Percentiles rank a stretch among this genome's conserved stretches.
phyloP scores from a whole-genome alignment of 176 grass and related monocot species.

The Phragmites australis region DNA sequence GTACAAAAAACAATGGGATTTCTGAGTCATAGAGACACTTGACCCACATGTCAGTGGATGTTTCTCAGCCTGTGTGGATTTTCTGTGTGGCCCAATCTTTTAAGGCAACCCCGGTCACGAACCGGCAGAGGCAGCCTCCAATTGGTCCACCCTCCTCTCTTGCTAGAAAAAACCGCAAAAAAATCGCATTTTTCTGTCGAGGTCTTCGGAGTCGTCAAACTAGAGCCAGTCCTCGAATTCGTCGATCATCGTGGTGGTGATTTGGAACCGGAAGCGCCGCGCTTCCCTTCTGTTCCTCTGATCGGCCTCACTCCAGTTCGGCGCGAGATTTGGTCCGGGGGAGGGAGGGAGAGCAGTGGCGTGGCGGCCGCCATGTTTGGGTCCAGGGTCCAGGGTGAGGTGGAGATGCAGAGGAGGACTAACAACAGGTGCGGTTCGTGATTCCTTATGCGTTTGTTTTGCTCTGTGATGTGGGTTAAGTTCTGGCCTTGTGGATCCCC shows the following conservation, averaged over 20 bases:
- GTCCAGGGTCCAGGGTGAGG: constrained; percentile 67
- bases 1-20: neutral
- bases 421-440: constrained; percentile 42
- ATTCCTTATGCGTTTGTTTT: neutral
- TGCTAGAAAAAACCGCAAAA: neutral
- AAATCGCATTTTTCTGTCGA: neutral
- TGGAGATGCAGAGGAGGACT: constrained; percentile 80
- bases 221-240: too few species aligned
- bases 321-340: constrained; percentile 33
- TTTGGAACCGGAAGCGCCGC: neutral
- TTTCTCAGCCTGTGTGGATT: neutral
- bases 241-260: constrained; percentile 15
- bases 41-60: neutral
- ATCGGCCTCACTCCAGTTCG: constrained; percentile 14
- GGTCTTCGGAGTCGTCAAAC: constrained; percentile 7
- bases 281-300: constrained; percentile 1
- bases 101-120: neutral
- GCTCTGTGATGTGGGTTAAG: neutral
- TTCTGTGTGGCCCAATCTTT: neutral
- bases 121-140: constrained; percentile 9
- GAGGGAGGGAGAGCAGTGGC: constrained; percentile 2
- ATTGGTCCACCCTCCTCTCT: constrained; percentile 1
- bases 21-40: neutral
- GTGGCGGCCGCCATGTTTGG: constrained; percentile 53
- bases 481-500: neutral